phyloP scores from a whole-genome alignment of 192 early-diverging fungal genomes.

The Gryganskiella cystojenkinii region DNA sequence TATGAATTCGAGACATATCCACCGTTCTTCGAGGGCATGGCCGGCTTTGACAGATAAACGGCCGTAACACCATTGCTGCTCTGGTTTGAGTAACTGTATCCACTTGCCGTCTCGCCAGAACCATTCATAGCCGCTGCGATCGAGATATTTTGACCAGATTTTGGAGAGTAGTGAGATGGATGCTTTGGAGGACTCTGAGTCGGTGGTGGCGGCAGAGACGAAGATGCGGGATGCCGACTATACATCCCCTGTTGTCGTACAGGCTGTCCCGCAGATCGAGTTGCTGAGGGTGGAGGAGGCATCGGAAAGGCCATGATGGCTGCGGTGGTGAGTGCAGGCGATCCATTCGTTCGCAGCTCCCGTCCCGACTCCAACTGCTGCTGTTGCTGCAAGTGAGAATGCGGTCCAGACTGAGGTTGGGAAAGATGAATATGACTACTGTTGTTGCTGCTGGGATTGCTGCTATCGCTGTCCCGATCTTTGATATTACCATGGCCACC shows the following conservation, averaged over 20 bases:
- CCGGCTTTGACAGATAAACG: slow-evolving; percentile 44
- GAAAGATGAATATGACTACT: slow-evolving; percentile 34
- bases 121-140: not conserved
- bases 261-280: slow-evolving; percentile 23
- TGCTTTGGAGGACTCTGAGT: slow-evolving; percentile 17
- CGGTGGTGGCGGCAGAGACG: slow-evolving; percentile 22
- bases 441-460: slow-evolving; percentile 29
- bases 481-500: not conserved
- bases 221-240: not conserved
- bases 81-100: slow-evolving; percentile 17
- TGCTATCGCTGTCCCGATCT: slow-evolving; percentile 18
- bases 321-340: not conserved
- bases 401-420: not conserved
- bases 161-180: slow-evolving; percentile 1
- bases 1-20: slow-evolving; percentile 2
- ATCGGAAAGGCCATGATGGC: slow-evolving; percentile 28
- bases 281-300: slow-evolving; percentile 35
- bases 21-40: slow-evolving; percentile 3
- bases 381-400: not conserved
- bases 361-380: slow-evolving; percentile 1
- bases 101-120: slow-evolving; percentile 18
- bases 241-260: slow-evolving; percentile 13
- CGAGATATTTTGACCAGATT: not conserved
- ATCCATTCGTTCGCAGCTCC: not conserved
- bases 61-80: slow-evolving; percentile 20